A percentile compares a stretch with the other conserved stretches of the same genome.
These are phyloP conservation scores for Diaporthe sp. DNA, from an alignment of 2,329 filamentous ascomycete species.

Conservation along the genomic window DNA sequence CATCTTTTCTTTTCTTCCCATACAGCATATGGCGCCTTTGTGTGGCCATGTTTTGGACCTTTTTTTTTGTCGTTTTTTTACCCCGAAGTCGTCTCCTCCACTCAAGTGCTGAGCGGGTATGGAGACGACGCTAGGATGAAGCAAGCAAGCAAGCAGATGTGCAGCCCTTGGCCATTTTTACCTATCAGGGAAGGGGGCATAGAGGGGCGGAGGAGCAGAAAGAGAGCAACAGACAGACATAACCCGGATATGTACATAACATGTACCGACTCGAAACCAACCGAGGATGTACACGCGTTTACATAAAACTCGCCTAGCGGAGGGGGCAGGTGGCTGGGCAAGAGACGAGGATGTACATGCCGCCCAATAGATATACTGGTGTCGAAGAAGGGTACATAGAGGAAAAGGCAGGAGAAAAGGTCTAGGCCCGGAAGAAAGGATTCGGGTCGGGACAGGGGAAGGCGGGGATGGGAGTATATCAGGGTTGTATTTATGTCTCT, in stretches of 20 bases:
- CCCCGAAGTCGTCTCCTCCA: constrained; percentile 4
- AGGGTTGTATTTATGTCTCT: constrained; percentile 28
- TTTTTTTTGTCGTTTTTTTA: constrained; percentile 7
- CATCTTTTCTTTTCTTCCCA: constrained; percentile 17
- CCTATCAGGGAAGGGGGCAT: background rate
- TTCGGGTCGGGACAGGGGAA: background rate
- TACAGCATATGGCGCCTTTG: constrained; percentile 26
- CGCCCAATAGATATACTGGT: background rate
- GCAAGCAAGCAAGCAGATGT: constrained; percentile 4
- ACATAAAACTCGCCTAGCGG: background rate
- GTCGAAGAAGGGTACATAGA: constrained; percentile 8
- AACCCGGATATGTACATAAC: background rate
- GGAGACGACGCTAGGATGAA: constrained; percentile 3
- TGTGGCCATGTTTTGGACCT: constrained; percentile 25
- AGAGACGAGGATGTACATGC: background rate
- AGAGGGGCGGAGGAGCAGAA: background rate
- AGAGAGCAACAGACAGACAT: background rate
- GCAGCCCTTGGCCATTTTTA: constrained; percentile 11
- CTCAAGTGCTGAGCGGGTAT: constrained; percentile 36
- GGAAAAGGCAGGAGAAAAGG: background rate
- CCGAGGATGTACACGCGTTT: background rate
- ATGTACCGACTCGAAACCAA: background rate
- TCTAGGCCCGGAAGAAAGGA: background rate
- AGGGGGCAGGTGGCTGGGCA: background rate
- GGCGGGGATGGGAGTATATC: background rate